These are phyloP conservation scores for Xylariaceae sp. DNA, from an alignment of 2,329 filamentous ascomycete genomes.

Conservation along the genomic window DNA sequence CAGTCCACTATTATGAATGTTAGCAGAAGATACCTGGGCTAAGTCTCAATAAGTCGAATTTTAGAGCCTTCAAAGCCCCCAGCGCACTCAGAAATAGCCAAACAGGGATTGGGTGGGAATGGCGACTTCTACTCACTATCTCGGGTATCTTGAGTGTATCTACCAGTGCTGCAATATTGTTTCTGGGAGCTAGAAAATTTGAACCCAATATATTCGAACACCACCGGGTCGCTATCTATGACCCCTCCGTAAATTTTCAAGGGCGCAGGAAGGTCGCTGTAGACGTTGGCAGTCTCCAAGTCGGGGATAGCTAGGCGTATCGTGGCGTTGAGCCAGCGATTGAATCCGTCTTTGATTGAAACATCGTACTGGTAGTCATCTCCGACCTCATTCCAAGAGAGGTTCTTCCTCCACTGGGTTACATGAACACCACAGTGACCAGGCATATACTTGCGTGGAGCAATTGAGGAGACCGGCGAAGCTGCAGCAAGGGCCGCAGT, in stretches of 20 bases:
- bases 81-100: no score
- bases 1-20: no score
- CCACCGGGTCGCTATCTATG: neutral
- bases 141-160: neutral
- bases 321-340: neutral
- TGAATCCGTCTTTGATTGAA: neutral
- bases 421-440: neutral
- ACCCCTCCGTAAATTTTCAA: neutral
- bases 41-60: no score
- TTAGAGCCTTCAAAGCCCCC: no score
- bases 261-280: neutral
- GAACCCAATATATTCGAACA: neutral
- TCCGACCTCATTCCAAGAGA: conserved; percentile 3
- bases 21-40: no score
- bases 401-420: conserved; percentile 8
- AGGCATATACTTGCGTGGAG: neutral
- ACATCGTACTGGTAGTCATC: conserved; percentile 1
- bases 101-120: no score
- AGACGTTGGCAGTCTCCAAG: neutral
- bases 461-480: neutral
- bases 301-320: neutral
- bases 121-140: no score
- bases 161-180: conserved; percentile 1
- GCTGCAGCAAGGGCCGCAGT: neutral
- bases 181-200: neutral